Evolutionary conservation across 78 protist species (phyloP), one percentile per base, ranked within the genome.

Genomic region (Emiliania huxleyi): DNA sequence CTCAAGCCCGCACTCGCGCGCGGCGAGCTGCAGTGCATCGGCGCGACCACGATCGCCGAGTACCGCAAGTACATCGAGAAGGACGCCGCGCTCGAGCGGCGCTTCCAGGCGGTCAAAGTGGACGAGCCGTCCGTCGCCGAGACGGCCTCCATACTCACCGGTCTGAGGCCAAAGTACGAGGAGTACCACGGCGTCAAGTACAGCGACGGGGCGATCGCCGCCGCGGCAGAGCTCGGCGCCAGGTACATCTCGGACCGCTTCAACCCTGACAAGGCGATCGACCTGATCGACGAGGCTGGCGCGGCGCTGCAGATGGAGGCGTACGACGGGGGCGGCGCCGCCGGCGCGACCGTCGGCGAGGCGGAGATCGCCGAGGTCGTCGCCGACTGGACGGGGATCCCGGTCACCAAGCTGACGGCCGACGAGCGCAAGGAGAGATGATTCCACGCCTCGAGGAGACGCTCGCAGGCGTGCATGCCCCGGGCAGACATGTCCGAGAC

Each of bases 1-100:
- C 94, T 99, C 90, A 99, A 99, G 92, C 99, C 99, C 21, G 91
- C 96, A 95, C 97, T 99, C 19, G 99, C 99, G 1, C 97, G 99
- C 35, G 99, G 99, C 79, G 97, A 97, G 92, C 95, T 99, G 49
- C 91, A 81, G 56, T 96, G 98, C 94, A 98, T 98, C 69, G 90
- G 92, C 45, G 92, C 92, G 33, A 96, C 97, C 23, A 96, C 97
- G 29, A 29, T 90, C 49, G 91, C 95, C 26, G 97, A 96, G 79
- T 96, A 96, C 92, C 92, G 96, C 26, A 49, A 93, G 81, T 33
- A 95, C 91, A 94, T 96, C 83, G 97, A 95, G 91, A 90, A 94
- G 62, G 97, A 96, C 87, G 93, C 94, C 19, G 97, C 97, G 4
- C 93, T 96, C 33, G 97, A 95, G 55, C 69, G 97, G 25, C 84